phyloP scores from a whole-genome alignment of 225 moss, liverwort and hornwort genomes.

The Bryoerythrophyllum caledonicum region DNA sequence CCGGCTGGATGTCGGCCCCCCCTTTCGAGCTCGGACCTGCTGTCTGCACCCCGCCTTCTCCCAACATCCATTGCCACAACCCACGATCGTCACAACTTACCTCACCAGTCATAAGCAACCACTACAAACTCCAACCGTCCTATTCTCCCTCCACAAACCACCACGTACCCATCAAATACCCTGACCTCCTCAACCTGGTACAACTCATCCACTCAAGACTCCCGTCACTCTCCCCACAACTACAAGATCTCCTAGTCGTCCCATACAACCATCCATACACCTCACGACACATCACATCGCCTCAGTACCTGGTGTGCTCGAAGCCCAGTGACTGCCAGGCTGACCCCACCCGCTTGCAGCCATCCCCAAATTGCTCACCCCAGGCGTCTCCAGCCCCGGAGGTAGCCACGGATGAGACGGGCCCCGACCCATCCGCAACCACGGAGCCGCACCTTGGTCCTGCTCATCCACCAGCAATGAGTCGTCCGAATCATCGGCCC shows the following conservation, averaged over 20 bases:
- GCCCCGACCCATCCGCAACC: constrained; percentile 63
- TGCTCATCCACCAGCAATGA: constrained; percentile 78
- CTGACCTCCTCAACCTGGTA: neutral
- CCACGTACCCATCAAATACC: accelerated
- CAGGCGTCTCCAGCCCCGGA: constrained; percentile 54
- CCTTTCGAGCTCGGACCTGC: constrained; percentile 87
- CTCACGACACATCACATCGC: neutral
- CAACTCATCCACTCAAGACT: neutral
- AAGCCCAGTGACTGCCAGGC: constrained; percentile 60
- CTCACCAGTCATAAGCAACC: neutral
- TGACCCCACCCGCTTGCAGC: constrained; percentile 73
- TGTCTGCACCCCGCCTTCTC: constrained; percentile 70
- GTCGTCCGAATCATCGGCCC: constrained; percentile 80
- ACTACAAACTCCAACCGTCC: neutral
- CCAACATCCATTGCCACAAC: constrained; percentile 19
- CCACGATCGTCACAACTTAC: neutral
- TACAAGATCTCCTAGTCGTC: neutral
- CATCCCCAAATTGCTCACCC: constrained; percentile 51
- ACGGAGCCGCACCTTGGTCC: constrained; percentile 75
- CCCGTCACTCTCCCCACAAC: neutral
- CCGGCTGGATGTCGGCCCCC: constrained; percentile 84
- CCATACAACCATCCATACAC: neutral
- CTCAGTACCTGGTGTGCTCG: constrained; percentile 43
- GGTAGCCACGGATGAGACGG: constrained; percentile 65
- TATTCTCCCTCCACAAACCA: neutral